A percentile compares a stretch with the other conserved stretches of the same genome.
Evolutionary conservation across 129 eudicot species (phyloP).

Genomic region (Tagetes patula): DNA sequence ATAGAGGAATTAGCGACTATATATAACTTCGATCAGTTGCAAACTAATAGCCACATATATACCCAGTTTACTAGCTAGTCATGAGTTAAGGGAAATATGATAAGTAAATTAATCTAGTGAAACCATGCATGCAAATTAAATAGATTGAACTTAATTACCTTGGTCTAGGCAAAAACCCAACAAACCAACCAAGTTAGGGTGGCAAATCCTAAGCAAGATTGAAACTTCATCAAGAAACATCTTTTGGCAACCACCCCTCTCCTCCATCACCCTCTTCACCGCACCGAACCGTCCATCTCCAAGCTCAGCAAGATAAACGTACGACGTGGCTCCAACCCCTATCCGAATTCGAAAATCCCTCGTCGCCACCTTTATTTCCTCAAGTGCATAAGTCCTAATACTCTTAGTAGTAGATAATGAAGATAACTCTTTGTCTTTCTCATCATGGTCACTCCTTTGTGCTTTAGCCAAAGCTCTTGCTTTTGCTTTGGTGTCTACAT

Average conservation of each 20-base stretch:
- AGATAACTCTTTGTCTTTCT: conserved; percentile 13
- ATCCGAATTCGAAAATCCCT: conserved; percentile 59
- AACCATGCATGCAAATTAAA: conserved; percentile 13
- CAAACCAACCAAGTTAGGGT: conserved; percentile 74
- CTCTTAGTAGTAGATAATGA: conserved; percentile 31
- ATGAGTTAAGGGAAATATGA: background rate
- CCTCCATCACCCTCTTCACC: conserved; percentile 72
- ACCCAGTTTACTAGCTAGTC: no score
- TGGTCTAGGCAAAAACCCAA: conserved; percentile 82
- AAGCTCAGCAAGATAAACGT: conserved; percentile 74
- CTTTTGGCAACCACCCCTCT: conserved; percentile 75
- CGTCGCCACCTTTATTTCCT: conserved; percentile 63
- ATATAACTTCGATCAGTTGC: no score
- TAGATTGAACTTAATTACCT: conserved; percentile 39
- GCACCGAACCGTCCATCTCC: conserved; percentile 74
- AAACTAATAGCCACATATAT: no score
- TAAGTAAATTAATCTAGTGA: background rate
- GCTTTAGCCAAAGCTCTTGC: conserved; percentile 26
- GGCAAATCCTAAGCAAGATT: conserved; percentile 79
- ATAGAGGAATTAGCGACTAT: no score
- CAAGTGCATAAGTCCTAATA: conserved; percentile 62
- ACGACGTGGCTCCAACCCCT: conserved; percentile 78
- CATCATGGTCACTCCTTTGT: conserved; percentile 13
- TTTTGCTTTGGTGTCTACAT: conserved; percentile 33
- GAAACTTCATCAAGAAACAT: conserved; percentile 85